phyloP scores from a whole-genome alignment of 805 yeast species.

The Clavispora carvajalis region DNA sequence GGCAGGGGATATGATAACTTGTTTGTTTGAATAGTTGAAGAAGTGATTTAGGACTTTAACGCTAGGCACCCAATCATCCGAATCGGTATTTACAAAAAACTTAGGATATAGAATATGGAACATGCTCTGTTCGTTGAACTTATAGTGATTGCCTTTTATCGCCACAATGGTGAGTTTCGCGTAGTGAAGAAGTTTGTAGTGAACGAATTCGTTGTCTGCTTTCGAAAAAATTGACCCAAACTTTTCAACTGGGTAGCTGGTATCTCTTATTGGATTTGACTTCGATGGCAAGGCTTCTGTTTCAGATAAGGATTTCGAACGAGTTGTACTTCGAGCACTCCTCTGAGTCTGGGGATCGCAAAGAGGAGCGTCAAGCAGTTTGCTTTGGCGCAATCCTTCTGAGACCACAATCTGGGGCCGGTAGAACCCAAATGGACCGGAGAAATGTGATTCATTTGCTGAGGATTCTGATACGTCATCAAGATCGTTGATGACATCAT shows the following conservation, averaged over 20 bases:
- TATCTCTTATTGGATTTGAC: slow-evolving; percentile 2
- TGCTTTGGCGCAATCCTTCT: neutral
- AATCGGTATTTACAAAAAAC: slow-evolving; percentile 37
- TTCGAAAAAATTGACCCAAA: slow-evolving; percentile 18
- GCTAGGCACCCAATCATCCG: slow-evolving; percentile 36
- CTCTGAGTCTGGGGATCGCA: neutral
- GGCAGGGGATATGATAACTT: slow-evolving; percentile 15
- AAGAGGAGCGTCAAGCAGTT: neutral
- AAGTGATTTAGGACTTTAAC: slow-evolving; percentile 15
- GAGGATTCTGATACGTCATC: slow-evolving; percentile 14
- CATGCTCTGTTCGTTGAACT: slow-evolving; percentile 37
- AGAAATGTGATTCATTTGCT: slow-evolving; percentile 5
- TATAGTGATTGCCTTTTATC: slow-evolving; percentile 35
- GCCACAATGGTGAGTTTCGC: slow-evolving; percentile 38
- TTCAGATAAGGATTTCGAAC: neutral
- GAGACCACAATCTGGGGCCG: neutral
- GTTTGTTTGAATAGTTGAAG: slow-evolving; percentile 8
- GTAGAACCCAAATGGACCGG: slow-evolving; percentile 18
- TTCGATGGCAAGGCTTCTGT: neutral
- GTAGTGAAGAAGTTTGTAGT: slow-evolving; percentile 26
- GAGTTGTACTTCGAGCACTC: too few species aligned
- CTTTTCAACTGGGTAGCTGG: neutral
- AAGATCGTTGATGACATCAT: slow-evolving; percentile 28
- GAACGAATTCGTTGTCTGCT: slow-evolving; percentile 29
- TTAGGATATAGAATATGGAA: slow-evolving; percentile 41